phyloP scores from a whole-genome alignment of 2,329 filamentous ascomycete genomes.

The Chaetomium sp. region DNA sequence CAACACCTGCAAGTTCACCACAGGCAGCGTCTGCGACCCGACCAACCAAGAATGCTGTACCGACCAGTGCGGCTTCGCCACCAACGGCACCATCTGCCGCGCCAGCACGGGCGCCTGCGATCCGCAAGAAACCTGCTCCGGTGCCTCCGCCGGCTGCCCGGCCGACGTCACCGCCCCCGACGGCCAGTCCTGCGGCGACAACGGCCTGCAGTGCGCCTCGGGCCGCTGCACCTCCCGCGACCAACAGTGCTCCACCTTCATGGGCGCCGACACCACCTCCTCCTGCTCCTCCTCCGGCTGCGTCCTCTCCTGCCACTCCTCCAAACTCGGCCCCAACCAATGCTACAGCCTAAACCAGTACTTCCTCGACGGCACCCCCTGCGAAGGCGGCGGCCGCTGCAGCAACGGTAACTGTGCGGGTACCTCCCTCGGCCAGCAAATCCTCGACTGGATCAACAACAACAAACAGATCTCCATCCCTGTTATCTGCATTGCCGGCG shows the following conservation, averaged over 20 bases:
- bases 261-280: constrained; percentile 66
- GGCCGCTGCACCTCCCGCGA: constrained; percentile 93
- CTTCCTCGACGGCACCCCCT: constrained; percentile 87
- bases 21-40: constrained; percentile 69
- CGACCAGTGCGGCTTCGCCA: constrained; percentile 57
- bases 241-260: constrained; percentile 77
- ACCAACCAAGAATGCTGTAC: constrained; percentile 79
- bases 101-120: constrained; percentile 75
- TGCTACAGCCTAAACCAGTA: constrained; percentile 81
- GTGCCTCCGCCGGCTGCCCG: constrained; percentile 67
- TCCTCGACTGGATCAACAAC: constrained; percentile 66
- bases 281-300: constrained; percentile 72
- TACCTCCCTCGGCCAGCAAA: constrained; percentile 60
- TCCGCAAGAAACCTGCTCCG: constrained; percentile 75
- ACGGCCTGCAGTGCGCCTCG: constrained; percentile 70
- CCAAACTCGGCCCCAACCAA: constrained; percentile 55
- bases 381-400: constrained; percentile 73
- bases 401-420: constrained; percentile 71
- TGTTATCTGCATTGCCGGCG: constrained; percentile 64
- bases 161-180: constrained; percentile 62
- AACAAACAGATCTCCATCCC: constrained; percentile 82
- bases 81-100: constrained; percentile 69
- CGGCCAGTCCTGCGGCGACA: constrained; percentile 62
- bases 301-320: constrained; percentile 66
- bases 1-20: constrained; percentile 76